These are phyloP conservation scores for Heritiera littoralis DNA, from an alignment of 345 rosid species.

Conservation along the genomic window DNA sequence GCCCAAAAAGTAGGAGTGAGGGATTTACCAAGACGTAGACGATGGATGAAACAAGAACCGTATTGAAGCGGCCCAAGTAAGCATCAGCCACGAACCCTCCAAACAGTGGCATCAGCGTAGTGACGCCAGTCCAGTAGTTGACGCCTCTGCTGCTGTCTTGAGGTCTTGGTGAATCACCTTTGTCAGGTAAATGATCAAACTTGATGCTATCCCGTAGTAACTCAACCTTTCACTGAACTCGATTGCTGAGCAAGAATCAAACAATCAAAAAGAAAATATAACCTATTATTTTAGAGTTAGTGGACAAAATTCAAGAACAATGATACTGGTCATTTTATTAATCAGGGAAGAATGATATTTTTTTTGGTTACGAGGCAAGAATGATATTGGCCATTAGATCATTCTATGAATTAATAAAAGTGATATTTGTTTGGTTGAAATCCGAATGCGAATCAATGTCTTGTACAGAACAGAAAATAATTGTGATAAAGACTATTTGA, in stretches of 20 bases:
- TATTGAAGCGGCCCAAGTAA: slow-evolving; percentile 70
- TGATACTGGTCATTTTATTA: too few species aligned
- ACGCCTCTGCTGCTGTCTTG: slow-evolving; percentile 74
- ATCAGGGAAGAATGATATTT: not conserved
- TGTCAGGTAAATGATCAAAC: slow-evolving; percentile 78
- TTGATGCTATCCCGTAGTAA: slow-evolving; percentile 83
- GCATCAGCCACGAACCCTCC: slow-evolving; percentile 98
- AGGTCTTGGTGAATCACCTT: slow-evolving; percentile 83
- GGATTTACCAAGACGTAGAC: slow-evolving; percentile 67
- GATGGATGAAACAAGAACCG: slow-evolving; percentile 60
- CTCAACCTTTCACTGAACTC: slow-evolving; percentile 94
- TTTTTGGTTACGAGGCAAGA: too few species aligned
- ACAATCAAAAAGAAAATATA: not conserved
- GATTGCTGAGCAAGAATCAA: slow-evolving; percentile 50
- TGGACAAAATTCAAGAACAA: too few species aligned
- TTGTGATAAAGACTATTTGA: not conserved
- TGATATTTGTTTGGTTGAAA: not conserved
- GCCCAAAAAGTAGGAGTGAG: not conserved
- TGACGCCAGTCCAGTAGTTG: slow-evolving; percentile 91
- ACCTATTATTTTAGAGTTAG: not conserved
- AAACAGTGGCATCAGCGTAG: slow-evolving; percentile 85
- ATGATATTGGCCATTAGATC: not conserved
- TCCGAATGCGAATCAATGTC: not conserved
- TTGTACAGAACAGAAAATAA: not conserved
- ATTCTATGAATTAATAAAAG: too few species aligned